A percentile compares a stretch with the other conserved stretches of the same genome.
These are phyloP conservation scores for Priceomyces castillae DNA, from an alignment of 805 yeast genomes.

Conservation along the genomic window DNA sequence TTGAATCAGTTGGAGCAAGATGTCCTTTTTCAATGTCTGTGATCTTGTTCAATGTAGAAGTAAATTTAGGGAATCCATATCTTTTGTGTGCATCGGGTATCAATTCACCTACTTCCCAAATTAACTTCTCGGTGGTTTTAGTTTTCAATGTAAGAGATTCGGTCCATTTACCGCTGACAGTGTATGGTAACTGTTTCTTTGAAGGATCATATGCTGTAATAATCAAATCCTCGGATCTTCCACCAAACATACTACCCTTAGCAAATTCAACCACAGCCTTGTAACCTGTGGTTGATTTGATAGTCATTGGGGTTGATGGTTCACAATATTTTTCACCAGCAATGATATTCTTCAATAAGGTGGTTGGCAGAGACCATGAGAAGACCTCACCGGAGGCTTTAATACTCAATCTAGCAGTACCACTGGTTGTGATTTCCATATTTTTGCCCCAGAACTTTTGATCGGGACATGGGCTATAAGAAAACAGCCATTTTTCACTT, in stretches of 20 bases:
- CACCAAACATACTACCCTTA: constrained; percentile 79
- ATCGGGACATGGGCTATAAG: constrained; percentile 64
- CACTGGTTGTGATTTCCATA: constrained; percentile 76
- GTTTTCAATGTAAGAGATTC: constrained; percentile 50
- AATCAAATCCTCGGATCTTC: constrained; percentile 67
- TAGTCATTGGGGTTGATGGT: constrained; percentile 67
- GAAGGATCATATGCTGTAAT: constrained; percentile 42
- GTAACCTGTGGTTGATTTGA: constrained; percentile 66
- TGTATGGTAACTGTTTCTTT: constrained; percentile 36
- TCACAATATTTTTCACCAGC: constrained; percentile 96
- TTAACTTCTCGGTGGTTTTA: constrained; percentile 37
- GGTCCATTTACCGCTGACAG: constrained; percentile 84
- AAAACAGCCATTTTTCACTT: constrained; percentile 64
- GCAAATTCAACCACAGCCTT: constrained; percentile 73
- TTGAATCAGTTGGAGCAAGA: constrained; percentile 84
- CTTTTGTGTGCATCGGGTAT: constrained; percentile 57
- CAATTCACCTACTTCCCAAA: constrained; percentile 74
- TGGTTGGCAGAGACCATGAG: constrained; percentile 80
- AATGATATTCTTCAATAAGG: constrained; percentile 78
- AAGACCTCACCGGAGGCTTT: constrained; percentile 66
- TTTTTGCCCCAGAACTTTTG: constrained; percentile 97
- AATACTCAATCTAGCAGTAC: constrained; percentile 57
- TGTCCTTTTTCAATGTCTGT: constrained; percentile 62
- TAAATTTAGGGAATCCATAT: constrained; percentile 83
- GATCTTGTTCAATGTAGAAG: constrained; percentile 78